Conservation (phyloP, 371 early-diverging fungal species). For the Mortierella sp. region DNA sequence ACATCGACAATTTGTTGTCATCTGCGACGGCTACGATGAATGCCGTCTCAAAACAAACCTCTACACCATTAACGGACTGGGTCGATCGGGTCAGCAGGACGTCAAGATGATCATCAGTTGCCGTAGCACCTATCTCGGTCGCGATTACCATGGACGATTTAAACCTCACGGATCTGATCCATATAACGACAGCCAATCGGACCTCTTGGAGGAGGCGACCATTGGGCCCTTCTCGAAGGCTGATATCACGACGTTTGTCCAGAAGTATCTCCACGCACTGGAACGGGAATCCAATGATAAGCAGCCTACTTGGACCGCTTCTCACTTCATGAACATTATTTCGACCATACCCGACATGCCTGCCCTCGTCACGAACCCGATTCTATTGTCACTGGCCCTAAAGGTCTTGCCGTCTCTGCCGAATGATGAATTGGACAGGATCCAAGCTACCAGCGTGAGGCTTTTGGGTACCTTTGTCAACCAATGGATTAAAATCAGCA, state of each 20-base stretch:
- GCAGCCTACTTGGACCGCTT: not conserved
- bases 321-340: not conserved
- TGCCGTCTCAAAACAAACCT: not conserved
- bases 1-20: conserved; percentile 2
- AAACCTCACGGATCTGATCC: not conserved
- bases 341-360: not conserved
- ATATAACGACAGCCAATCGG: not conserved
- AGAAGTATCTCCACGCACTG: not conserved
- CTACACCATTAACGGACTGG: not conserved
- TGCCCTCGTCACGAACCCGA: not conserved
- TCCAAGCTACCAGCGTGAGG: not conserved
- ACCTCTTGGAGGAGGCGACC: not conserved
- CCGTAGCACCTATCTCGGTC: not conserved
- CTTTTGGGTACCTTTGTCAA: not conserved
- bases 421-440: too few species aligned
- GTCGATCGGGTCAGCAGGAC: not conserved
- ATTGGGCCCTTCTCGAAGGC: not conserved
- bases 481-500: not conserved
- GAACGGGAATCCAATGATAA: not conserved
- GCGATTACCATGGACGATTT: conserved; percentile 1
- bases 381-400: not conserved
- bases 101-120: conserved; percentile 17
- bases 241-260: not conserved
- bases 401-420: not conserved
- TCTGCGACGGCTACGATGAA: conserved; percentile 17